phyloP scores from a whole-genome alignment of 371 early-diverging fungal genomes.

The Nematocida displodere region DNA sequence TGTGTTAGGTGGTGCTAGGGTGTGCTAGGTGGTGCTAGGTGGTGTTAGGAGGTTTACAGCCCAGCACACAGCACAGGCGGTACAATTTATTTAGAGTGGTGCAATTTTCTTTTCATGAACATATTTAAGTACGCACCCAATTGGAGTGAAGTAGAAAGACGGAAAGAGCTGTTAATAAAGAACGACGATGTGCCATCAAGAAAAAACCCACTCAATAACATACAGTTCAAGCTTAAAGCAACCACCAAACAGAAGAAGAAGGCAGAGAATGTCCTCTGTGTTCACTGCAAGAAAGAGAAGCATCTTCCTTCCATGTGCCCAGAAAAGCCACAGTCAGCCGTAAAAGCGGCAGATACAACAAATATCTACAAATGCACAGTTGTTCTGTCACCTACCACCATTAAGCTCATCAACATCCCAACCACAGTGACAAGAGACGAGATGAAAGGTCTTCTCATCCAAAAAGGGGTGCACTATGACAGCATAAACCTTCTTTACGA shows the following conservation, averaged over 20 bases:
- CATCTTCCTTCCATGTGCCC: slow-evolving; percentile 44
- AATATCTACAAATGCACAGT: neutral
- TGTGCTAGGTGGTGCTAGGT: no score
- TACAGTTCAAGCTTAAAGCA: neutral
- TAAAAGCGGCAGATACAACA: neutral
- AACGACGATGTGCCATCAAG: neutral
- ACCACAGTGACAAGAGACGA: neutral
- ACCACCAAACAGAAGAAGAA: slow-evolving; percentile 1
- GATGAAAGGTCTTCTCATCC: slow-evolving; percentile 13
- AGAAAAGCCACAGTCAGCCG: neutral
- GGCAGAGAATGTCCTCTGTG: neutral
- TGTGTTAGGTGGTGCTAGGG: neutral
- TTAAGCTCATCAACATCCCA: slow-evolving; percentile 30
- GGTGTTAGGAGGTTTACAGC: no score
- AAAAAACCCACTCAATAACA: neutral
- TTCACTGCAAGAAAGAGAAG: slow-evolving; percentile 15
- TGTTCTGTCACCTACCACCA: slow-evolving; percentile 37
- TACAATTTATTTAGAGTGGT: no score
- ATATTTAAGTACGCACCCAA: slow-evolving; percentile 38
- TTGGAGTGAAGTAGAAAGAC: slow-evolving; percentile 25
- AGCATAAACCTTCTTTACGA: neutral
- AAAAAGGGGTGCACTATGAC: slow-evolving; percentile 2
- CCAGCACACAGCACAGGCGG: no score
- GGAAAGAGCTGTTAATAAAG: slow-evolving; percentile 20
- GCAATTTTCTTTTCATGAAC: neutral